These are phyloP conservation scores for Starmerella floris DNA, from an alignment of 805 yeast species.

Conservation along the genomic window DNA sequence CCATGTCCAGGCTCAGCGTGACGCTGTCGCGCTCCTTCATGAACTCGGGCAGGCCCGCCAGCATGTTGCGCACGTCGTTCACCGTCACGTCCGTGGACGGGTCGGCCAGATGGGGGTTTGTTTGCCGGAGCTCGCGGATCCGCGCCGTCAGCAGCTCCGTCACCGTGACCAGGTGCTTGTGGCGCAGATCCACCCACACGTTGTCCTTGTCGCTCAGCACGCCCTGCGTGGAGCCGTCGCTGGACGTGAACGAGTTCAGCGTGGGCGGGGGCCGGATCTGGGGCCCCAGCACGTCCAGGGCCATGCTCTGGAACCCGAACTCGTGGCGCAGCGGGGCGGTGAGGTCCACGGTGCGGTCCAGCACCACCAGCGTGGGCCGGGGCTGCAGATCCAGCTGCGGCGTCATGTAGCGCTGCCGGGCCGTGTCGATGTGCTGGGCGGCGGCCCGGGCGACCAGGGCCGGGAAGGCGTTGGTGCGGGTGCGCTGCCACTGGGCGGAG, in stretches of 20 bases:
- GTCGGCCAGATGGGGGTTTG: conserved; percentile 65
- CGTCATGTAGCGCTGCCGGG: conserved; percentile 5
- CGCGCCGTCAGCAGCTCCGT: conserved; percentile 46
- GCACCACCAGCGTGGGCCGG: conserved; percentile 57
- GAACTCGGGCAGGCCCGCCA: conserved; percentile 32
- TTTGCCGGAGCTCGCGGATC: conserved; percentile 50
- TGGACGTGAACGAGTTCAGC: conserved; percentile 14
- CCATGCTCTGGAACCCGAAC: conserved; percentile 83
- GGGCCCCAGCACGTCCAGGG: conserved; percentile 47
- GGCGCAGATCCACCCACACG: conserved; percentile 60
- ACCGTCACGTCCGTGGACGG: conserved; percentile 50
- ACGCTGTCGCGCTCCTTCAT: conserved; percentile 28
- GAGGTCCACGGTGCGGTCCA: conserved; percentile 75
- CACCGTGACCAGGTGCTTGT: conserved; percentile 62
- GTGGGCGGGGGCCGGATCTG: conserved; percentile 7
- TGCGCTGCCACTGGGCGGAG: conserved; percentile 29
- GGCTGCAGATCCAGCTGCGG: conserved; percentile 38
- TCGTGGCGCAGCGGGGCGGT: conserved; percentile 79
- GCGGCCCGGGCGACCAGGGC: conserved; percentile 30
- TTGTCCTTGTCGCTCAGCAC: conserved; percentile 48
- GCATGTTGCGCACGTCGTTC: conserved; percentile 60
- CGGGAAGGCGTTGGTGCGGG: conserved; percentile 48
- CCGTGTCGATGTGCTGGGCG: conserved; percentile 7
- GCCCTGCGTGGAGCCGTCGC: conserved; percentile 25
- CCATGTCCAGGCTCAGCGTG: conserved; percentile 28